A percentile compares a stretch with the other conserved stretches of the same genome.
Conservation (phyloP, 257 asterid genomes). For the Solanum pinnatisectum region DNA sequence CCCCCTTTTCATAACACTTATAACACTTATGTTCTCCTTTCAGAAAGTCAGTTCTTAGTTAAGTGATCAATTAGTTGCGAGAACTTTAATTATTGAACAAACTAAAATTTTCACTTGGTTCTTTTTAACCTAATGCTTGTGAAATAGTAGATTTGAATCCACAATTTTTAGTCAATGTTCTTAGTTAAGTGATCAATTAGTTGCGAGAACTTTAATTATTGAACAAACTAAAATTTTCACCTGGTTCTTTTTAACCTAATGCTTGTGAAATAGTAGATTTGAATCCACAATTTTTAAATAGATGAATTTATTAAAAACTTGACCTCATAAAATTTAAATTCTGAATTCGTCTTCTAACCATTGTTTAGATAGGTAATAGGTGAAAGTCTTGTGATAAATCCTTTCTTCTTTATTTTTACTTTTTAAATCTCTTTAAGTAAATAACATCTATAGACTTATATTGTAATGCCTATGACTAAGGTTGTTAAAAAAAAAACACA, state of each 20-base stretch:
- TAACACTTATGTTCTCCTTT: no score
- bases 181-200: no score
- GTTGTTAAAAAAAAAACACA: background rate
- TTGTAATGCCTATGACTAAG: background rate
- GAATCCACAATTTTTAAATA: no score
- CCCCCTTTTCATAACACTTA: background rate
- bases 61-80: no score
- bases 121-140: no score
- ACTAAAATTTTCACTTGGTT: no score
- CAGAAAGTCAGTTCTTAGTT: rapidly evolving
- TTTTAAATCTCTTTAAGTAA: background rate
- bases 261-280: background rate
- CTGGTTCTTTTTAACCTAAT: background rate
- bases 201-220: background rate
- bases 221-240: no score
- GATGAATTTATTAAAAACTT: background rate
- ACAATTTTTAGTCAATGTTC: rapidly evolving
- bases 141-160: no score
- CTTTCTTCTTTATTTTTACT: background rate
- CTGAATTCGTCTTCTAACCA: background rate
- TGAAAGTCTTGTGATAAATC: background rate
- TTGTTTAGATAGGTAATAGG: background rate
- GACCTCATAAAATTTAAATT: background rate
- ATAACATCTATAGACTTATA: background rate
- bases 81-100: background rate